Evolutionary conservation across 169 alveolate species (phyloP).

Genomic region (Plasmodium inui): DNA sequence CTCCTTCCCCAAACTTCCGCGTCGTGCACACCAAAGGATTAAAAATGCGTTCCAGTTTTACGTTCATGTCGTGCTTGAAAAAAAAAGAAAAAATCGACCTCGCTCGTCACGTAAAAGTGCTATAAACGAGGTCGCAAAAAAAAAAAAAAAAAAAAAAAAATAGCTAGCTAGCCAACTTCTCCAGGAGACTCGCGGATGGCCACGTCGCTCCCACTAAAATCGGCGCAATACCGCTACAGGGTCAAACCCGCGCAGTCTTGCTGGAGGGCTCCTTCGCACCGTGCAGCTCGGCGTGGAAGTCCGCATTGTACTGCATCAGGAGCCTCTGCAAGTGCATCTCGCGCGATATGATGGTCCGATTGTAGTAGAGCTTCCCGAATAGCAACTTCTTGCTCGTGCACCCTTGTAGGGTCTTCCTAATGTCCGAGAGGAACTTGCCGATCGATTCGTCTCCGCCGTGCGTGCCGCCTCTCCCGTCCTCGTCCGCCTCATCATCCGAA

Average conservation of each 20-base stretch:
- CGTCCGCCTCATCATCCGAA: slow-evolving; percentile 1
- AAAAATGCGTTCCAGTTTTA: neutral
- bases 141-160: slow-evolving; percentile 5
- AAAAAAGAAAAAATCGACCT: neutral
- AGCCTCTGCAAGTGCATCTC: slow-evolving; percentile 37
- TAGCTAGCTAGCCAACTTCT: neutral
- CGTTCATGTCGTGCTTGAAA: neutral
- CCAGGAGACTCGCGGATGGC: neutral
- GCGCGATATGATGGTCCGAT: slow-evolving; percentile 34
- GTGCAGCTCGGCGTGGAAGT: neutral
- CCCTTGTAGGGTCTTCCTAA: slow-evolving; percentile 66
- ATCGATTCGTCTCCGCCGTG: slow-evolving; percentile 3
- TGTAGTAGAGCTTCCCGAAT: slow-evolving; percentile 56
- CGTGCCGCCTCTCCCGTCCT: neutral
- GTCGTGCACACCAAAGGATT: neutral
- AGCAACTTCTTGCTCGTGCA: slow-evolving; percentile 64
- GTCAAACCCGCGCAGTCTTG: neutral
- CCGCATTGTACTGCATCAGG: slow-evolving; percentile 14
- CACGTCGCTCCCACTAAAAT: neutral
- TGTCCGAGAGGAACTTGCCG: slow-evolving; percentile 20
- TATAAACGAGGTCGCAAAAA: neutral
- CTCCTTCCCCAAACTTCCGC: neutral
- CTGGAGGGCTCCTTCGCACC: neutral
- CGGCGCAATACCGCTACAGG: too few species aligned
- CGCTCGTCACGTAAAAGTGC: neutral